Evolutionary conservation across 805 yeast species (phyloP).

Genomic region (Kluyveromyces starmeri): DNA sequence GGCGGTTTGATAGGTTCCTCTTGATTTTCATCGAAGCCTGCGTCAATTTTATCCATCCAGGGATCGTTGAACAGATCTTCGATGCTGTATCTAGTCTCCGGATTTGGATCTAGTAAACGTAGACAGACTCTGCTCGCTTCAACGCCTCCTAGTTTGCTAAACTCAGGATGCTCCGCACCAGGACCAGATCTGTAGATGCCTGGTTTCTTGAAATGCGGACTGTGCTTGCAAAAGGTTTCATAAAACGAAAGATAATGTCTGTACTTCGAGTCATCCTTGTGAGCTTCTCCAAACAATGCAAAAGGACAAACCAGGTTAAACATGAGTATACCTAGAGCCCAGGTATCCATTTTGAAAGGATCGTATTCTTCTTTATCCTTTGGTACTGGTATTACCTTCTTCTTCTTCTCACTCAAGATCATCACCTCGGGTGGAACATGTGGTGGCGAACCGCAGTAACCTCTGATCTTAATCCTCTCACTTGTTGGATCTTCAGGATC

Average conservation of each 20-base stretch:
- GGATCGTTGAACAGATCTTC: conserved; percentile 49
- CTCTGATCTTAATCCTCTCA: conserved; percentile 29
- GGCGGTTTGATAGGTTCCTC: conserved; percentile 16
- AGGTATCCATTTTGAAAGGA: conserved; percentile 60
- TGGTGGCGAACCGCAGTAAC: conserved; percentile 72
- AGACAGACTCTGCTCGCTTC: conserved; percentile 65
- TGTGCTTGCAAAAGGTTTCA: conserved; percentile 29
- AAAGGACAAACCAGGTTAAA: conserved; percentile 50
- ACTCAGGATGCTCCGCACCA: conserved; percentile 64
- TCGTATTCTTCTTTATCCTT: conserved; percentile 36
- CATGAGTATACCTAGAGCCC: conserved; percentile 65
- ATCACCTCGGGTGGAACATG: conserved; percentile 74
- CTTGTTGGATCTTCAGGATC: conserved; percentile 41
- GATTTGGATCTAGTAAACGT: conserved; percentile 62
- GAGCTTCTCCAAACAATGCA: conserved; percentile 52
- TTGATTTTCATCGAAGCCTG: conserved; percentile 35
- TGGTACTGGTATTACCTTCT: conserved; percentile 27
- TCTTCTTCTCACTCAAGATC: conserved; percentile 34
- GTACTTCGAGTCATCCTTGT: conserved; percentile 38
- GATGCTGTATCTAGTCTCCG: conserved; percentile 44
- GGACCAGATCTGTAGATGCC: conserved; percentile 47
- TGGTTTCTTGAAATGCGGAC: conserved; percentile 40
- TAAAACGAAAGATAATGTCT: conserved; percentile 48
- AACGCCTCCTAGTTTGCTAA: conserved; percentile 46
- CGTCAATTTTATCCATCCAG: conserved; percentile 51